phyloP scores from a whole-genome alignment of 2,329 filamentous ascomycete genomes.

The Fusarium aywerte region DNA sequence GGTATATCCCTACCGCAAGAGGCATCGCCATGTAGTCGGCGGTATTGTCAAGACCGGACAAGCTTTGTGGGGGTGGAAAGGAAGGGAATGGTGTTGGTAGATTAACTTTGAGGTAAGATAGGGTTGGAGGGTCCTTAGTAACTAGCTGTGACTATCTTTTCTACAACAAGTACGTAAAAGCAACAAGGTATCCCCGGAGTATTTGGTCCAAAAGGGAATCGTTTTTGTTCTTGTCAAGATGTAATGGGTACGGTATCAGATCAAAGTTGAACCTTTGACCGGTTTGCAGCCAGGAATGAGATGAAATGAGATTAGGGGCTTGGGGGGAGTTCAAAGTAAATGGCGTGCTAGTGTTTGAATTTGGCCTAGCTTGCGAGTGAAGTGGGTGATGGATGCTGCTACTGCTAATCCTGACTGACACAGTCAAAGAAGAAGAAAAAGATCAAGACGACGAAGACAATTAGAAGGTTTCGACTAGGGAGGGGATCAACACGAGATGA shows the following conservation, averaged over 20 bases:
- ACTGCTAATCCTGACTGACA: no score
- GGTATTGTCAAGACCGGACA: conserved; percentile 53
- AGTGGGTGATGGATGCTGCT: background rate
- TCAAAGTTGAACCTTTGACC: conserved; percentile 17
- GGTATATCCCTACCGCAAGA: conserved; percentile 47
- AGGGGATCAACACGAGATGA: conserved; percentile 2
- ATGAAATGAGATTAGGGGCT: conserved; percentile 2
- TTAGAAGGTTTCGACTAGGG: conserved; percentile 21
- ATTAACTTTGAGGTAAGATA: conserved; percentile 31
- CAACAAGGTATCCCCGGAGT: conserved; percentile 9
- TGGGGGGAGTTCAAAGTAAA: background rate
- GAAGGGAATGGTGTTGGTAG: conserved; percentile 28
- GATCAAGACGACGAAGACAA: conserved; percentile 7
- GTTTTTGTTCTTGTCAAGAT: background rate
- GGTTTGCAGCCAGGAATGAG: conserved; percentile 3
- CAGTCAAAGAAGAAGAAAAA: conserved; percentile 1
- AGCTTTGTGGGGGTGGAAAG: conserved; percentile 51
- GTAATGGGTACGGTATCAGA: background rate
- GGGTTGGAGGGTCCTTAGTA: conserved; percentile 21
- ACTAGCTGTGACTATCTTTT: background rate
- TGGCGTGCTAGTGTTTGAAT: conserved; percentile 1
- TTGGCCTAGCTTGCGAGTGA: conserved; percentile 3
- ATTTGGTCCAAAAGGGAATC: conserved; percentile 13
- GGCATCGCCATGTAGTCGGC: conserved; percentile 40
- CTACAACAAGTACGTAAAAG: background rate